phyloP scores from a whole-genome alignment of 352 stramenopile genomes.

The Phytophthora hibernalis region DNA sequence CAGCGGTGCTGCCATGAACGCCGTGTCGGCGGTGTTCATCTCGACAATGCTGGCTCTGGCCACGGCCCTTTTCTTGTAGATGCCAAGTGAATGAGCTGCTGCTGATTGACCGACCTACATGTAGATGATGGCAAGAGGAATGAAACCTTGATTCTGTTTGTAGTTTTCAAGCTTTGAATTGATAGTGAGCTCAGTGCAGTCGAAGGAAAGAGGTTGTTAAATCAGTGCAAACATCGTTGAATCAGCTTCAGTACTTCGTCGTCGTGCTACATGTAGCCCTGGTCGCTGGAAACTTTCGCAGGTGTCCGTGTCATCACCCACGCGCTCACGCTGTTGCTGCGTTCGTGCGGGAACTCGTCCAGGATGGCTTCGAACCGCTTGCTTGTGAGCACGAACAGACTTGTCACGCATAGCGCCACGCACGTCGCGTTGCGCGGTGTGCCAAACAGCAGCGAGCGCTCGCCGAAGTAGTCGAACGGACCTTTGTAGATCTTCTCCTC shows the following conservation, averaged over 20 bases:
- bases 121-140: constrained; percentile 19
- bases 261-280: not conserved
- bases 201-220: not conserved
- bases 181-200: constrained; percentile 1
- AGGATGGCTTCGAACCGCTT: constrained; percentile 72
- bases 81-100: constrained; percentile 8
- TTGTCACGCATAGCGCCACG: constrained; percentile 73
- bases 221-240: constrained; percentile 8
- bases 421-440: constrained; percentile 75
- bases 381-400: constrained; percentile 71
- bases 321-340: constrained; percentile 58
- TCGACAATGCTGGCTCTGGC: constrained; percentile 40
- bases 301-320: constrained; percentile 64
- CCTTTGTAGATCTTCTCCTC: constrained; percentile 77
- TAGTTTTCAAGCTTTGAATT: constrained; percentile 28
- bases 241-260: not conserved
- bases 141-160: constrained; percentile 35
- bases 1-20: constrained; percentile 25
- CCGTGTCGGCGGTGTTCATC: constrained; percentile 36
- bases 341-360: constrained; percentile 71
- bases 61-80: constrained; percentile 41
- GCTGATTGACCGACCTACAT: constrained; percentile 2
- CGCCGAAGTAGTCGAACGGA: constrained; percentile 80
- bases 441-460: constrained; percentile 75
- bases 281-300: constrained; percentile 6